Conservation (phyloP, 2,329 filamentous ascomycete genomes). For the Neofusicoccum ribis region DNA sequence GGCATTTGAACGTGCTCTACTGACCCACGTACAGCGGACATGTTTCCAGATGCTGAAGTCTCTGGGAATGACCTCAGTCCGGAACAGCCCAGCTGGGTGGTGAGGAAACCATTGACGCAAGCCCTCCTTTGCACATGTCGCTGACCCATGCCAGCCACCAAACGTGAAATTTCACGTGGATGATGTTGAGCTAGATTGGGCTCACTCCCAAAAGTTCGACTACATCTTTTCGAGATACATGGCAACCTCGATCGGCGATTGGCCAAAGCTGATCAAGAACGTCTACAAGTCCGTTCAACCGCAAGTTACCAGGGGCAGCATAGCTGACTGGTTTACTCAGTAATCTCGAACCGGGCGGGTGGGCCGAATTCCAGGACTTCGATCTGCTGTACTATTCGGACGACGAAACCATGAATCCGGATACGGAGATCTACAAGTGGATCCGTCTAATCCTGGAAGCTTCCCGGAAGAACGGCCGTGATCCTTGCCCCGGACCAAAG, state of each 20-base stretch:
- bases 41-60: conserved; percentile 24
- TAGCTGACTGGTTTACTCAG: conserved; percentile 28
- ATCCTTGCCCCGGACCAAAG: conserved; percentile 26
- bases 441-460: conserved; percentile 12
- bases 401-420: conserved; percentile 30
- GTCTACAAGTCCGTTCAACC: conserved; percentile 43
- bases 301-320: conserved; percentile 49
- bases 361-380: conserved; percentile 26
- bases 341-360: conserved; percentile 27
- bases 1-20: conserved; percentile 27
- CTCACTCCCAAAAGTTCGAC: conserved; percentile 54
- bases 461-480: conserved; percentile 6
- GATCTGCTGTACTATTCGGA: conserved; percentile 24
- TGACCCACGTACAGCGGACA: conserved; percentile 31
- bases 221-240: conserved; percentile 57
- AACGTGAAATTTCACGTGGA: conserved; percentile 65
- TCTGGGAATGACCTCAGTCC: conserved; percentile 47
- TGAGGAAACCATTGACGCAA: conserved; percentile 3
- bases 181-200: conserved; percentile 61
- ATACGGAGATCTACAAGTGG: conserved; percentile 23
- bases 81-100: conserved; percentile 46
- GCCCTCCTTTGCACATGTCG: too few species aligned
- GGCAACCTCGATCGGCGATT: conserved; percentile 56
- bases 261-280: conserved; percentile 49
- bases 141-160: conserved; percentile 40